A percentile compares a stretch with the other conserved stretches of the same genome.
Evolutionary conservation across 306 rosid species (phyloP).

Genomic region (Mucuna pruriens): DNA sequence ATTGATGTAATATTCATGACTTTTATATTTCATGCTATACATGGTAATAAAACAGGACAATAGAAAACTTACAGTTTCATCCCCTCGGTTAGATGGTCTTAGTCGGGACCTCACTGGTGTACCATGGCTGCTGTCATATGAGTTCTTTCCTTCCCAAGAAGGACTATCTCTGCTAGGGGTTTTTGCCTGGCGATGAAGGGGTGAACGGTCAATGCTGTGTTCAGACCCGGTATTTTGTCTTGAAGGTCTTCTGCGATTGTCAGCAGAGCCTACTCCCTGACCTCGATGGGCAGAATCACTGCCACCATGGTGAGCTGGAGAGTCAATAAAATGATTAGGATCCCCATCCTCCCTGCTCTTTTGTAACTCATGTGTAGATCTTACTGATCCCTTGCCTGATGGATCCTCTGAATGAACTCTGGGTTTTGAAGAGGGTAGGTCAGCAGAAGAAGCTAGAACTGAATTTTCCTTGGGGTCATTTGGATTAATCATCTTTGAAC

Average conservation of each 20-base stretch:
- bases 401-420: slow-evolving; percentile 46
- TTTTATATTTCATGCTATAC: not conserved
- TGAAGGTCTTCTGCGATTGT: slow-evolving; percentile 49
- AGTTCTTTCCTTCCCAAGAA: slow-evolving; percentile 62
- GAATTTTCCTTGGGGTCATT: slow-evolving; percentile 71
- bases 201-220: slow-evolving; percentile 70
- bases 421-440: slow-evolving; percentile 47
- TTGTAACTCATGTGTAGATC: slow-evolving; percentile 47
- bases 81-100: slow-evolving; percentile 56
- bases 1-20: slow-evolving; percentile 6
- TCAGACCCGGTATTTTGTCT: slow-evolving; percentile 60
- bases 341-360: slow-evolving; percentile 66
- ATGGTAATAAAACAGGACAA: slow-evolving; percentile 5
- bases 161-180: slow-evolving; percentile 63
- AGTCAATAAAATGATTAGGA: slow-evolving; percentile 49
- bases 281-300: slow-evolving; percentile 50
- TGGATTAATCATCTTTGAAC: slow-evolving; percentile 66
- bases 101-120: slow-evolving; percentile 68
- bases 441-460: slow-evolving; percentile 43
- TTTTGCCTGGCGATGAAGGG: slow-evolving; percentile 72
- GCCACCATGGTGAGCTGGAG: slow-evolving; percentile 55
- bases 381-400: slow-evolving; percentile 37
- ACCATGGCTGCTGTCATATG: slow-evolving; percentile 65
- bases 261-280: slow-evolving; percentile 57
- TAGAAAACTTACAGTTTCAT: slow-evolving; percentile 60